Conservation (phyloP, 2,329 filamentous ascomycete genomes). For the Colletotrichum sojae region DNA sequence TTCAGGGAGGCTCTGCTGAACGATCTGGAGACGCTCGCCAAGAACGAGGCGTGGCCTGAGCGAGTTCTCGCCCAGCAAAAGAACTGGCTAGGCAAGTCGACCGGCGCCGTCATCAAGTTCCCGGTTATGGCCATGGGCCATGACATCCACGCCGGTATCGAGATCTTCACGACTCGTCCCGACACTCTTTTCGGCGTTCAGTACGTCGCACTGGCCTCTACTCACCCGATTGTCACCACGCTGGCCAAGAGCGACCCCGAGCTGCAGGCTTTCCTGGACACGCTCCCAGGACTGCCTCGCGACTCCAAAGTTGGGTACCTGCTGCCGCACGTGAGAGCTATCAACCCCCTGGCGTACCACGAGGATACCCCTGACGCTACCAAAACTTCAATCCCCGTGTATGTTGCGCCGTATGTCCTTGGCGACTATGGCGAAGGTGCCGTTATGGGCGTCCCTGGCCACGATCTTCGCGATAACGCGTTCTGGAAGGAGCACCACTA, state of each 20-base stretch:
- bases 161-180: constrained; percentile 87
- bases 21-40: constrained; percentile 77
- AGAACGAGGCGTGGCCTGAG: constrained; percentile 82
- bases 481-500: constrained; percentile 83
- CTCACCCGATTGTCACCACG: constrained; percentile 77
- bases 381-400: constrained; percentile 77
- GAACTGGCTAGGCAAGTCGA: constrained; percentile 89
- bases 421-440: constrained; percentile 89
- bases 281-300: constrained; percentile 67
- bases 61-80: constrained; percentile 86
- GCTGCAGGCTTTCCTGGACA: constrained; percentile 78
- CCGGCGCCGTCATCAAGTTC: constrained; percentile 81
- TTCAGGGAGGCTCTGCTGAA: constrained; percentile 81
- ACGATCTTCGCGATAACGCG: constrained; percentile 82
- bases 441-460: constrained; percentile 92
- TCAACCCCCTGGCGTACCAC: constrained; percentile 75
- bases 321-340: constrained; percentile 72
- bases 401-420: constrained; percentile 87
- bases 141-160: constrained; percentile 64
- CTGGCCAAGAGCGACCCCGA: constrained; percentile 72
- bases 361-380: constrained; percentile 64
- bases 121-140: constrained; percentile 64
- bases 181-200: constrained; percentile 92
- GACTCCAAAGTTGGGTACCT: constrained; percentile 78
- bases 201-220: constrained; percentile 83